Evolutionary conservation across 805 yeast species (phyloP), one percentile per base, ranked within the genome.

Genomic region (Ogataea polymorpha): DNA sequence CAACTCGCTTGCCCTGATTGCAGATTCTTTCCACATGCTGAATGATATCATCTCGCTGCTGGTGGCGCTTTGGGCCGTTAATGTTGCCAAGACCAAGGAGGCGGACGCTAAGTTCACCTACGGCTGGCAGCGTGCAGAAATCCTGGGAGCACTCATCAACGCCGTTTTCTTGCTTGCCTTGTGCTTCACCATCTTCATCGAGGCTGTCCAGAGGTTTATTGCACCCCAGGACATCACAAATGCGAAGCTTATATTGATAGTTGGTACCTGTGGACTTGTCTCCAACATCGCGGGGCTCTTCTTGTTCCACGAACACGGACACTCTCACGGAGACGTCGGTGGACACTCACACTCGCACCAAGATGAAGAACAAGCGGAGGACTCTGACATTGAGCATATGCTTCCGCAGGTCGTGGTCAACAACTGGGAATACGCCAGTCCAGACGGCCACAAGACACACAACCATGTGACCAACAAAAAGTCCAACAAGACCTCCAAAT

Each of bases 41-140:
- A 91, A 93, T 66, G 99, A 91, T 65, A 86, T 91, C 41, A 80
- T 91, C 44, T 88, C 97, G 1, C 70, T 91, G 25, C 49, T 90
- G 14, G 89, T 91, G 37, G 99, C 99, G 0, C 68, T 90, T 23
- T 91, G 97, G 97, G 99, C 99, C 0, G 98, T 93, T 15, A 77
- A 77, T 47, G 96, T 89, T 10, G 89, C 96, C 39, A 84, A 84
- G 53, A 79, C 78, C 28, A 77, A 80, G 55, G 79, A 80, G 21
- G 93, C 96, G 1, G 93, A 88, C 60, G 82, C 93, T 3, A 82
- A 81, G 43, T 91, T 86, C 67, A 93, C 98, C 2, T 91, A 93
- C 56, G 99, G 99, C 13, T 88, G 97, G 96, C 95, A 91, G 63
- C 75, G 99, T 52, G 98, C 98, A 5, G 99, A 91, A 64, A 90